A percentile compares a stretch with the other conserved stretches of the same genome.
Evolutionary conservation across 2,329 filamentous ascomycete genomes (phyloP).

Genomic region (Cercospora sesami): DNA sequence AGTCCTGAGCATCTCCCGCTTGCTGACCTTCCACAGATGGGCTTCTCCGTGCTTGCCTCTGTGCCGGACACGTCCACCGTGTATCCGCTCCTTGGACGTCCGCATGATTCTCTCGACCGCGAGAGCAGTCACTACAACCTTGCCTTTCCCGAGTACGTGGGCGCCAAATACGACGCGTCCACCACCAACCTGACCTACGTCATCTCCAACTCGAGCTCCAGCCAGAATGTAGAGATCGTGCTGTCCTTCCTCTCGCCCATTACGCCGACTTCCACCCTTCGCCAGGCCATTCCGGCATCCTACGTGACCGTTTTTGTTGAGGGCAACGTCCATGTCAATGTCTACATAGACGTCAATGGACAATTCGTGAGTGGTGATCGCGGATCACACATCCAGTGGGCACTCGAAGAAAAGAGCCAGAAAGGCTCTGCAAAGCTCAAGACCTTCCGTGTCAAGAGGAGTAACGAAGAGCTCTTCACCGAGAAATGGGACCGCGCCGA

Average conservation of each 20-base stretch:
- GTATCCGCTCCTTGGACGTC: constrained; percentile 65
- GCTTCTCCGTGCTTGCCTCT: constrained; percentile 63
- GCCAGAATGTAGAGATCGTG: constrained; percentile 53
- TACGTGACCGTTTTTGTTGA: constrained; percentile 72
- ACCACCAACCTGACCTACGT: constrained; percentile 68
- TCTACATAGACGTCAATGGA: constrained; percentile 53
- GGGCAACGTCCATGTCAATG: constrained; percentile 57
- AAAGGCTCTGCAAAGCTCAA: constrained; percentile 52
- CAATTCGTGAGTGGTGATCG: constrained; percentile 81
- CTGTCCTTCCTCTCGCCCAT: constrained; percentile 74
- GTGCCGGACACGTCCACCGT: constrained; percentile 60
- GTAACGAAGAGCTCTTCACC: constrained; percentile 67
- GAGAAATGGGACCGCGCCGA: constrained; percentile 74
- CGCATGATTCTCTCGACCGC: constrained; percentile 61
- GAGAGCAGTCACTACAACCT: constrained; percentile 55
- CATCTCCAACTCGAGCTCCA: constrained; percentile 46
- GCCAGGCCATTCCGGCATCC: constrained; percentile 78
- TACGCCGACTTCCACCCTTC: constrained; percentile 75
- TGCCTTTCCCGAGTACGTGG: constrained; percentile 59
- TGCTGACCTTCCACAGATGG: constrained; percentile 47
- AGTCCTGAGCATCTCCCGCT: constrained; percentile 11
- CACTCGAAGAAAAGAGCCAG: constrained; percentile 49
- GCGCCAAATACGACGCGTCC: constrained; percentile 67
- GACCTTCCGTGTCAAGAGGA: constrained; percentile 65
- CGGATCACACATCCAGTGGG: constrained; percentile 69